phyloP scores from a whole-genome alignment of 441 rosid genomes.

The Manihot esculenta region DNA sequence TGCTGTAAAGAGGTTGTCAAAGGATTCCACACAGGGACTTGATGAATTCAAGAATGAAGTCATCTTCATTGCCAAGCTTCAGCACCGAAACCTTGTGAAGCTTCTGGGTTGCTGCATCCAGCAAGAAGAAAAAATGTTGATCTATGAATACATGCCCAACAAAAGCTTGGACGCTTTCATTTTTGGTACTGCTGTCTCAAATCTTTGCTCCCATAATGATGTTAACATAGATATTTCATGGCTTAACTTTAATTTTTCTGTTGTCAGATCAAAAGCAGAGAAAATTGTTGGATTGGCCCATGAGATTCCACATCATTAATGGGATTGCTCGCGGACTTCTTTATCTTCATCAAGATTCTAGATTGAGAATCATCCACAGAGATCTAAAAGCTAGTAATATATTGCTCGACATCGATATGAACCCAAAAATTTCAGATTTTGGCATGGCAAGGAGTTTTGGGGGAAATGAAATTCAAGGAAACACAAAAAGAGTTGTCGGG shows the following conservation, averaged over 20 bases:
- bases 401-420: slow-evolving; percentile 54
- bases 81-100: slow-evolving; percentile 55
- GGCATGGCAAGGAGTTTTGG: slow-evolving; percentile 82
- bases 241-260: not conserved
- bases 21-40: slow-evolving; percentile 45
- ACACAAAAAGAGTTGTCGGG: slow-evolving; percentile 63
- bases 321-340: slow-evolving; percentile 71
- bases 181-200: slow-evolving; percentile 34
- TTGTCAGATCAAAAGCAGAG: slow-evolving; percentile 41
- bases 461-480: slow-evolving; percentile 47
- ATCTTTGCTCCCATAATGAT: not conserved
- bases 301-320: slow-evolving; percentile 45
- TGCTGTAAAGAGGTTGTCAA: slow-evolving; percentile 57
- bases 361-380: slow-evolving; percentile 57
- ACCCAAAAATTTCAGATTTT: slow-evolving; percentile 71
- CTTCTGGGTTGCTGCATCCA: slow-evolving; percentile 51
- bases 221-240: not conserved
- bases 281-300: slow-evolving; percentile 46
- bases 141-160: slow-evolving; percentile 34
- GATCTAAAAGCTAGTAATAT: slow-evolving; percentile 68
- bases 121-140: slow-evolving; percentile 44
- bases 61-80: slow-evolving; percentile 47
- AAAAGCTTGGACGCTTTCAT: slow-evolving; percentile 45
- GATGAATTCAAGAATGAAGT: slow-evolving; percentile 64
- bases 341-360: slow-evolving; percentile 73